Evolutionary conservation across 108 stramenopile species (phyloP).

Genomic region (Pseudonitzschia multiseries): DNA sequence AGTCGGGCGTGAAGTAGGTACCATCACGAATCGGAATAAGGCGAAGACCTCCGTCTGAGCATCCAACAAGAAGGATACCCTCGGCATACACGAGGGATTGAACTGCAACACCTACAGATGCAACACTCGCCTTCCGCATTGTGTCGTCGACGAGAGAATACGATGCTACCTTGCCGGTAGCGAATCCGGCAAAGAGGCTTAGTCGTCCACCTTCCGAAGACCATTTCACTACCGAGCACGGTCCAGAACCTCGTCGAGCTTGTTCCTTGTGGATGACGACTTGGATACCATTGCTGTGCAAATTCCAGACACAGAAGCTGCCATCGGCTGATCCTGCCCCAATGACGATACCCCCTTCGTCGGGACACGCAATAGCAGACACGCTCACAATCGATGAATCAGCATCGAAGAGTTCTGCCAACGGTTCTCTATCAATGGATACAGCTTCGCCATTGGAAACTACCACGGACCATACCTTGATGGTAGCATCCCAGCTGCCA

Average conservation of each 20-base stretch:
- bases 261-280: conserved; percentile 65
- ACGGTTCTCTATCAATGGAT: conserved; percentile 56
- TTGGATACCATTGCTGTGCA: conserved; percentile 57
- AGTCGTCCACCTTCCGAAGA: conserved; percentile 27
- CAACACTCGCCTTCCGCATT: conserved; percentile 38
- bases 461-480: conserved; percentile 67
- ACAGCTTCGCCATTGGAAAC: conserved; percentile 63
- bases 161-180: conserved; percentile 54
- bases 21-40: conserved; percentile 53
- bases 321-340: conserved; percentile 63
- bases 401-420: conserved; percentile 74
- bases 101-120: conserved; percentile 51
- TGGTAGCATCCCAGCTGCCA: conserved; percentile 73
- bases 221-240: conserved; percentile 70
- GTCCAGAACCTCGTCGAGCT: conserved; percentile 52
- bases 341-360: conserved; percentile 42
- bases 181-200: conserved; percentile 53
- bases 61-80: conserved; percentile 54
- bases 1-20: conserved; percentile 45
- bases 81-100: conserved; percentile 44
- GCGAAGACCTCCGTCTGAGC: conserved; percentile 62
- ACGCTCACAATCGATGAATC: conserved; percentile 62
- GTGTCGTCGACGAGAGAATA: conserved; percentile 39
- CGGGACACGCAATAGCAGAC: conserved; percentile 36
- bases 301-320: conserved; percentile 64